These are phyloP conservation scores for Dioscorea alata DNA, from an alignment of 106 monocot genomes.

Conservation along the genomic window DNA sequence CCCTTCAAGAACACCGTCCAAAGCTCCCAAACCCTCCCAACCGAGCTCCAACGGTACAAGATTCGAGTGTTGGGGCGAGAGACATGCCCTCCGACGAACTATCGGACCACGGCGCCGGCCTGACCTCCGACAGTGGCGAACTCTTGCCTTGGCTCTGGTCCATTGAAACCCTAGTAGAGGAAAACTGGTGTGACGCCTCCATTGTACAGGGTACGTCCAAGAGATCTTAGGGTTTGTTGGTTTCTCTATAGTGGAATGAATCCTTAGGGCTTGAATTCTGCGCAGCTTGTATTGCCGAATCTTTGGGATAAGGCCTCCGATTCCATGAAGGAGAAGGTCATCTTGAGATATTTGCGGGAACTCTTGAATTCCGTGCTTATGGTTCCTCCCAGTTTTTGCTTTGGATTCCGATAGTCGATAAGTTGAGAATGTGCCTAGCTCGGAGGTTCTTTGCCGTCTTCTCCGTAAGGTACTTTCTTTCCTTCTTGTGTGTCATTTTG, in stretches of 20 bases:
- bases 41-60: no score
- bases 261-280: slow-evolving; percentile 10
- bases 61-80: no score
- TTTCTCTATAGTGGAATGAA: not conserved
- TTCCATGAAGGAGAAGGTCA: slow-evolving; percentile 23
- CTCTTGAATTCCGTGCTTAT: not conserved
- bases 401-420: not conserved
- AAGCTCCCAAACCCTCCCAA: no score
- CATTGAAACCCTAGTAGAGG: slow-evolving; percentile 37
- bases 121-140: no score
- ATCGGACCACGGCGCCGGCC: no score
- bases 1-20: no score
- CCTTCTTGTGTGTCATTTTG: no score
- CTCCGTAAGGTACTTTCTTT: no score
- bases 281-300: no score
- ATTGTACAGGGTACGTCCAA: slow-evolving; percentile 19
- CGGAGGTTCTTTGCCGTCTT: slow-evolving; percentile 22
- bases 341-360: slow-evolving; percentile 37
- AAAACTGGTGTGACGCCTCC: slow-evolving; percentile 11
- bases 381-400: not conserved
- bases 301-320: slow-evolving; percentile 11
- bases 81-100: no score
- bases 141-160: no score
- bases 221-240: not conserved
- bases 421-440: slow-evolving; percentile 1